Evolutionary conservation across 2,329 filamentous ascomycete genomes (phyloP), one percentile per base, ranked within the genome.

Genomic region (Penicillium polonicum): DNA sequence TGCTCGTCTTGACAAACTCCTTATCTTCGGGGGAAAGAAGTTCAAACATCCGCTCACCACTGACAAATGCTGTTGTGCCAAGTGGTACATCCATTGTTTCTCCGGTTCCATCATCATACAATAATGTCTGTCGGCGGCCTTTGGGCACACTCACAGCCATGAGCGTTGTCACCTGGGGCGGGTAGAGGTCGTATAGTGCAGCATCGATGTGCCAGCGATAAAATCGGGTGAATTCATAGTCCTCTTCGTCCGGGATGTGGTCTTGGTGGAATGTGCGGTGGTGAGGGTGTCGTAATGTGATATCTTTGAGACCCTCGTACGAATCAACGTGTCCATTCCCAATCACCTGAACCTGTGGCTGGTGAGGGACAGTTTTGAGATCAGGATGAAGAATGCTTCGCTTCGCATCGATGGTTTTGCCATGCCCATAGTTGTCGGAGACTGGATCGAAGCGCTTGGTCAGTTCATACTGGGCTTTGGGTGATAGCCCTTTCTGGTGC

Each of bases 171-270:
- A 87, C 89, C 27, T 86, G 81, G 2, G 89, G 88, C 3, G 89
- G 88, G n/a, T 89, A 84, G 7, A 91, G 81, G 19, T 84, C 87
- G 69, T 92, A 92, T 6, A 92, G 77, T 1, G 89, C 89, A 4
- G 89, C 89, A 67, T 92, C 89, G 53, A 92, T 91, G 71, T 92
- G 89, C 89, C 89, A 92, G 58, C 89, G 80, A 75, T 90, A 92
- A 76, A 91, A 86, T 7, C 83, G 76, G 0, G 83, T 86, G 64
- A 78, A 79, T 13, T 82, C 78, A 6, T 83, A 71, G 60, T 86
- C 84, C n/a, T 85, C 79, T n/a, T 79, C 77, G 1, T 86, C 76
- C 0, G 88, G 82, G 61, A 92, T 84, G 21, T 77, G 70, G 5
- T 84, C 83, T 52, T 84, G 83, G 73, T 92, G 89, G 74, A 92